phyloP scores from a whole-genome alignment of 2,329 filamentous ascomycete genomes.

The Shiraia sp. region DNA sequence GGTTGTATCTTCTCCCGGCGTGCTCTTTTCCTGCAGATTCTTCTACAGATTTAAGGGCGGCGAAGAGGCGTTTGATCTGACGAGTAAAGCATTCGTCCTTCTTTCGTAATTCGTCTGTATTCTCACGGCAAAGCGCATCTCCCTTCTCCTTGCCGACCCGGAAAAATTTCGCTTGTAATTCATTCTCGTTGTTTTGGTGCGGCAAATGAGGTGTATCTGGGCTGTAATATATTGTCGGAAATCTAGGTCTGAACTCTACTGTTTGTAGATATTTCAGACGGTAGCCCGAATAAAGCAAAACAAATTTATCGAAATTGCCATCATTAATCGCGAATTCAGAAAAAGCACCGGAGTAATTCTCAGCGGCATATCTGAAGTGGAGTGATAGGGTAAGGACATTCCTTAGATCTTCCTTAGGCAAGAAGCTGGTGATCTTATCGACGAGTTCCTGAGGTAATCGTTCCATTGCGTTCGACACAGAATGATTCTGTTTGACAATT shows the following conservation, averaged over 20 bases:
- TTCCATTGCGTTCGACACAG: too few relatives aligned
- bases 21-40: background rate
- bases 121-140: constrained; percentile 15
- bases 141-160: too few relatives aligned
- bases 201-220: too few relatives aligned
- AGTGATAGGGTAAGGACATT: constrained; percentile 11
- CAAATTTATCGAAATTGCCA: constrained; percentile 8
- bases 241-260: constrained; percentile 6
- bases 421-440: constrained; percentile 16
- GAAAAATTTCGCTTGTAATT: too few relatives aligned
- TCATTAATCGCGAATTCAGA: constrained; percentile 6
- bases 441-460: constrained; percentile 11
- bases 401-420: constrained; percentile 14
- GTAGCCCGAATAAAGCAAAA: constrained; percentile 6
- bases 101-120: constrained; percentile 7
- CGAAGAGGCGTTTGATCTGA: constrained; percentile 11
- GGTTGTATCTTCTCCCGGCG: background rate
- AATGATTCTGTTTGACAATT: too few relatives aligned
- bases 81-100: constrained; percentile 13
- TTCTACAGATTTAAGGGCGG: constrained; percentile 4
- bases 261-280: constrained; percentile 12
- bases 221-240: constrained; percentile 7
- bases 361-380: constrained; percentile 12
- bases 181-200: too few relatives aligned
- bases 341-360: constrained; percentile 17